Percentiles rank a stretch among this genome's conserved stretches.
Evolutionary conservation across 176 grass and related monocot species (phyloP).

Genomic region (Carex scoparia): DNA sequence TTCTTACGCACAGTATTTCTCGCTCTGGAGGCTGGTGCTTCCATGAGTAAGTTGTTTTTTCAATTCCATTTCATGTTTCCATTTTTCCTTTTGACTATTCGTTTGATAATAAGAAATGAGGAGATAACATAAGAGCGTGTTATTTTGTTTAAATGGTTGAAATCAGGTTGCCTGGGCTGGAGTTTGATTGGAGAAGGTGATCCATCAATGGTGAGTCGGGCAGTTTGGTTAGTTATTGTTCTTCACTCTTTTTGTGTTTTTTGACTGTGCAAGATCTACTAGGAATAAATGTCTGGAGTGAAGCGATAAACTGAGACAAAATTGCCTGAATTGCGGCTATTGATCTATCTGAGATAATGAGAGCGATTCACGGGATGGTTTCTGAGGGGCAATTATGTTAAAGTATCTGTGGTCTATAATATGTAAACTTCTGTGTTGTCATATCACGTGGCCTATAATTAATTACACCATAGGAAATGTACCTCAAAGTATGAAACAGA

Average conservation of each 20-base stretch:
- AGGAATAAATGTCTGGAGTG: constrained; percentile 7
- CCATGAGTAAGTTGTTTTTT: constrained; percentile 28
- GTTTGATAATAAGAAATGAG: background rate
- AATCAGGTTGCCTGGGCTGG: constrained; percentile 71
- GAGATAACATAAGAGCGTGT: background rate
- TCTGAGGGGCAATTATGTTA: background rate
- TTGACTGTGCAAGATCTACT: background rate
- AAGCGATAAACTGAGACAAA: constrained; percentile 15
- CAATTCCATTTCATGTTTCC: background rate
- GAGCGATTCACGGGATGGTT: background rate
- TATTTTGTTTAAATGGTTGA: background rate
- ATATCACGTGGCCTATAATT: background rate
- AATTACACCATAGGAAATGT: background rate
- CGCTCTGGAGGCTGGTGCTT: constrained; percentile 64
- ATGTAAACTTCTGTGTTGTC: background rate
- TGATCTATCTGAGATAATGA: constrained; percentile 7
- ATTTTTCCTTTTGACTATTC: background rate
- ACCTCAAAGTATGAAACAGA: background rate
- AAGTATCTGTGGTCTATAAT: background rate
- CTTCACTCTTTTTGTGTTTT: background rate
- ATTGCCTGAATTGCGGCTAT: constrained; percentile 23
- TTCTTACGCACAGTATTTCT: constrained; percentile 73
- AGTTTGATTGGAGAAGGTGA: constrained; percentile 50
- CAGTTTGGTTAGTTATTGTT: background rate
- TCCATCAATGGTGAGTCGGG: constrained; percentile 54